Evolutionary conservation across 2,329 filamentous ascomycete species (phyloP).

Genomic region (Scleromitrula shiraiana): DNA sequence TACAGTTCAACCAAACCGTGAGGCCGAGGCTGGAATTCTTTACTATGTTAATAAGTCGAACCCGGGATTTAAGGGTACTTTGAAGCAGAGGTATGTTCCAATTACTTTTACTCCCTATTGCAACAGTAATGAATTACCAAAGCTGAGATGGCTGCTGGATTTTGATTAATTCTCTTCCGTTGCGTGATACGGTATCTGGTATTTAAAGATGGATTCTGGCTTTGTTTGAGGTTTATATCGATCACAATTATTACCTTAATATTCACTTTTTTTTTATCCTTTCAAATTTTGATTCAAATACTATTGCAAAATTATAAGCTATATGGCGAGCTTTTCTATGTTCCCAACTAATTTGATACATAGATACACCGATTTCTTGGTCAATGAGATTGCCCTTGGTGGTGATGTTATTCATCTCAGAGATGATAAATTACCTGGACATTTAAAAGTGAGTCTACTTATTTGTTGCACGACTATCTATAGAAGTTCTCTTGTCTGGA

Average conservation of each 20-base stretch:
- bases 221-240: not conserved
- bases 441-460: not conserved
- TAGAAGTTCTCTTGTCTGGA: not conserved
- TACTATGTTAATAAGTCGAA: conserved; percentile 51
- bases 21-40: conserved; percentile 48
- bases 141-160: too few species aligned
- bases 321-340: not conserved
- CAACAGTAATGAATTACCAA: too few species aligned
- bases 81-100: conserved; percentile 54
- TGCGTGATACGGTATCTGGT: not conserved
- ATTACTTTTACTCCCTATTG: not conserved
- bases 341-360: conserved; percentile 1
- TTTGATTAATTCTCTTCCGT: not conserved
- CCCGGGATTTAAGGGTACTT: conserved; percentile 51
- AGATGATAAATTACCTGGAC: conserved; percentile 26
- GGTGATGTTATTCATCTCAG: conserved; percentile 56
- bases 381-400: conserved; percentile 60
- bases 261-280: not conserved
- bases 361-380: conserved; percentile 66
- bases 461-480: too few species aligned
- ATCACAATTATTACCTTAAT: too few species aligned
- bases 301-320: not conserved
- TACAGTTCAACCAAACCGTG: conserved; percentile 14
- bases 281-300: not conserved
- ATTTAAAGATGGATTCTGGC: not conserved